Base-by-base conservation (phyloP, 2,329 filamentous ascomycete genomes). In the Conoideocrella luteorostrata region DNA sequence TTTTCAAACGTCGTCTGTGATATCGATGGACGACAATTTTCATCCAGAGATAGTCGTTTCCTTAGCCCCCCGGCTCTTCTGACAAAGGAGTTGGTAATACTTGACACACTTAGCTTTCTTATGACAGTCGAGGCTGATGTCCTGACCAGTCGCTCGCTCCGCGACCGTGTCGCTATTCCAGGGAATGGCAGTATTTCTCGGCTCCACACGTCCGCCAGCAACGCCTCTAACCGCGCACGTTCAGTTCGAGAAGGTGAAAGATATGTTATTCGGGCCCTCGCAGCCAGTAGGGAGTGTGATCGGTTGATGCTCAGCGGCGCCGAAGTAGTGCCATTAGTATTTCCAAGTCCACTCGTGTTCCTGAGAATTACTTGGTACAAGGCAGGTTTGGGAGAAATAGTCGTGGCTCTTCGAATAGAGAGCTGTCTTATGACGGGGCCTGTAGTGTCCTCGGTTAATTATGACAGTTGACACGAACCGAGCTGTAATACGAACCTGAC, bases 121-220 rank as follows among this genome's bases (percentile, higher is more conserved):
- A 95, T 95, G 57, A 95, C 79, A 1, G 86, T 86, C 28, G 87
- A 88, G 11, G 89, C 86, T n/a, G 85, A 88, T 32, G 78, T 79
- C 40, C 86, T 76, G 37, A 93, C 82, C 4, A 88, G 69, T 56
- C 86, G 80, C 54, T 95, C 79, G 54, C 85, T 67, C 68, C 80
- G 62, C 60, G 78, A 62, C 67, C 81, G 62, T 64, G 62, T 71
- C 24, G 77, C 77, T 78, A 95, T 90, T 2, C 88, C 88, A 13
- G 90, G 88, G 57, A 85, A 93, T 1, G 89, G 88, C 33, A 96
- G 66, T 15, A 80, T 64, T 44, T 94, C 86, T 40, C 82, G 81
- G 12, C 86, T 94, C 84, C 90, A 96, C 2, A 95, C 80, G 50
- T 95, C 87, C 13, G 77, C 70, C 18, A 96, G 68, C 15, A 83